Percentiles rank a stretch among this genome's conserved stretches.
Evolutionary conservation across 176 grass and related monocot genomes (phyloP).

Genomic region (Triticum timopheevii): DNA sequence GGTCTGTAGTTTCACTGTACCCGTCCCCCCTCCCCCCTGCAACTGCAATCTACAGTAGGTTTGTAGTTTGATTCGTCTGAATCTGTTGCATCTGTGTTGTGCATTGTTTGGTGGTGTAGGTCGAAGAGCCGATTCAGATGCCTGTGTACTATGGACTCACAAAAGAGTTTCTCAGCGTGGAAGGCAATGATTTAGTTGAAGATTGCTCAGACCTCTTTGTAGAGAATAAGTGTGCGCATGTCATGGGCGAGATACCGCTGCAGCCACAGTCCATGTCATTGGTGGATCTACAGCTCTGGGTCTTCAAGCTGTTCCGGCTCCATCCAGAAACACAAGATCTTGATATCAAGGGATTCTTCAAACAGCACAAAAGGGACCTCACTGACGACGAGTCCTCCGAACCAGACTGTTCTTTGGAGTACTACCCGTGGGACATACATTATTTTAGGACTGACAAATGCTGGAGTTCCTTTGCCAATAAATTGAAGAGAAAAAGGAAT

Average conservation of each 20-base stretch:
- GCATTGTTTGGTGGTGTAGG: not conserved
- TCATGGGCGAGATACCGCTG: not conserved
- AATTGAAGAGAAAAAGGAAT: conserved; percentile 17
- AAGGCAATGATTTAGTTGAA: not conserved
- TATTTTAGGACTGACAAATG: not conserved
- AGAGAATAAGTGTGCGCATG: not conserved
- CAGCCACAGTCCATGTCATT: conserved; percentile 23
- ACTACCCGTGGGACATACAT: not conserved
- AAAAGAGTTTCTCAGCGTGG: not conserved
- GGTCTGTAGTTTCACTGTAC: not conserved
- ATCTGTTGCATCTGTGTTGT: not conserved
- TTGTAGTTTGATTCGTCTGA: not conserved
- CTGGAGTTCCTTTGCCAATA: conserved; percentile 21
- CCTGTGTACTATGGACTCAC: not conserved
- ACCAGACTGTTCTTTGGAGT: not conserved
- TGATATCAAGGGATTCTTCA: not conserved
- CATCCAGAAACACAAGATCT: conserved; percentile 34
- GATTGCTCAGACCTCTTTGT: not conserved
- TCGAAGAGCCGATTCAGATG: not conserved
- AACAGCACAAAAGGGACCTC: not conserved
- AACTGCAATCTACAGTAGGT: too few relatives aligned
- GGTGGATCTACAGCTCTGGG: conserved; percentile 20
- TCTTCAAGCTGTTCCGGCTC: conserved; percentile 5
- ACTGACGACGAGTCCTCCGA: not conserved
- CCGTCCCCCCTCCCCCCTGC: not conserved